Conservation (phyloP, 306 rosid genomes). For the Astragalus glycyphyllos region DNA sequence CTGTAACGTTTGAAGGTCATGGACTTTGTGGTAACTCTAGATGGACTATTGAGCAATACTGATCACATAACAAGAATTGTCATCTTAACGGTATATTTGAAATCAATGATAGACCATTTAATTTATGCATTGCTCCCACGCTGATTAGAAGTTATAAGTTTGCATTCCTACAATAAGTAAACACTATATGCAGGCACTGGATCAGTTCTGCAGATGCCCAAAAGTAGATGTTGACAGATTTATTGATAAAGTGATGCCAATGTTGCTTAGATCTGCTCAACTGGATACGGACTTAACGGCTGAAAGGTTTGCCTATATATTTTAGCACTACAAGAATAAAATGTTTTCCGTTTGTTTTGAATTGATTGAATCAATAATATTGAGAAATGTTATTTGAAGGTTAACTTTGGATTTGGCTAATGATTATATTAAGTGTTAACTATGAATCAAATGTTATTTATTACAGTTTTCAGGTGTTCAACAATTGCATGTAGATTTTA, state of each 20-base stretch:
- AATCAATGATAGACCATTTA: background rate
- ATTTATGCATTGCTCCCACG: background rate
- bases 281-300: background rate
- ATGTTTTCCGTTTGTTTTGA: background rate
- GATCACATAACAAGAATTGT: background rate
- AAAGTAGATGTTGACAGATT: background rate
- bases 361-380: too few relatives aligned
- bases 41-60: background rate
- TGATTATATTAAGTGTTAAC: too few relatives aligned
- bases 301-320: constrained; percentile 20
- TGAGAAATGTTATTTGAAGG: too few relatives aligned
- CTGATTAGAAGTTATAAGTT: background rate
- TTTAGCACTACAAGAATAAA: background rate
- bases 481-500: too few relatives aligned
- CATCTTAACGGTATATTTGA: constrained; percentile 39
- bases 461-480: too few relatives aligned
- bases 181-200: constrained; percentile 39
- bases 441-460: too few relatives aligned
- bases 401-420: too few relatives aligned
- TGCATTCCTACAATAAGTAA: constrained; percentile 3
- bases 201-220: constrained; percentile 15
- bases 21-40: background rate
- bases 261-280: constrained; percentile 36
- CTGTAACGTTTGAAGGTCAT: constrained; percentile 32
- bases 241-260: background rate